These are phyloP conservation scores for Curvularia hawaiiensis DNA, from an alignment of 2,329 filamentous ascomycete species.

Conservation along the genomic window DNA sequence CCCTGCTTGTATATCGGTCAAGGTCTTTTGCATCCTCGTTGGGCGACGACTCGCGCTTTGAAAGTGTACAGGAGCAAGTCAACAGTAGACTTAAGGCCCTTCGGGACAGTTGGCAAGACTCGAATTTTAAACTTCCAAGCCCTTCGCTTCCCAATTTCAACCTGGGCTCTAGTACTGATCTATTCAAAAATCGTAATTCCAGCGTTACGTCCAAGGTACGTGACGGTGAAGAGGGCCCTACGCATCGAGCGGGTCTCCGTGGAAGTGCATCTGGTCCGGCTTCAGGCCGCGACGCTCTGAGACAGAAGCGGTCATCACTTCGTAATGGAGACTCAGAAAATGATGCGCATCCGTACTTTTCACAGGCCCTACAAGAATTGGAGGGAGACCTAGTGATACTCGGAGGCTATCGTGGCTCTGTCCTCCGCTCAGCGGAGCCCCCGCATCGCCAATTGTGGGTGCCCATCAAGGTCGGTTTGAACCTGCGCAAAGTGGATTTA, in stretches of 20 bases:
- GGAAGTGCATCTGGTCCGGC: constrained; percentile 21
- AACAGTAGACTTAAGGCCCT: constrained; percentile 91
- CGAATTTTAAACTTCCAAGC: constrained; percentile 69
- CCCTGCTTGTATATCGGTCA: constrained; percentile 72
- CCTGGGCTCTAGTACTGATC: constrained; percentile 41
- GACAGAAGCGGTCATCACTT: constrained; percentile 18
- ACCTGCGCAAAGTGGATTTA: constrained; percentile 87
- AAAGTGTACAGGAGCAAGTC: constrained; percentile 79
- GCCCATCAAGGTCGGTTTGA: constrained; percentile 89
- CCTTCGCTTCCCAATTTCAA: constrained; percentile 61
- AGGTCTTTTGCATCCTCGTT: constrained; percentile 81
- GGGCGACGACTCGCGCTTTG: constrained; percentile 81
- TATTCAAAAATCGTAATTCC: constrained; percentile 29
- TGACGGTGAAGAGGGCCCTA: constrained; percentile 18
- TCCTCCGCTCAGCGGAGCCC: constrained; percentile 82
- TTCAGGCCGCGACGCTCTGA: constrained; percentile 21
- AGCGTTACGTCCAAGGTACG: constrained; percentile 18
- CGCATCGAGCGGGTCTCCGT: constrained; percentile 26
- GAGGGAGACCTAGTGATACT: constrained; percentile 87
- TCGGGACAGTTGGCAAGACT: constrained; percentile 84
- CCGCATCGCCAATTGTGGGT: constrained; percentile 92
- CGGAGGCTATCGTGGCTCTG: constrained; percentile 87
- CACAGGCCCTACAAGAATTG: constrained; percentile 66
- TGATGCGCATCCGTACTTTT: constrained; percentile 57
- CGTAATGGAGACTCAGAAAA: constrained; percentile 29